A percentile compares a stretch with the other conserved stretches of the same genome.
Evolutionary conservation across 352 stramenopile species (phyloP).

Genomic region (Globisporangium echinulatum): DNA sequence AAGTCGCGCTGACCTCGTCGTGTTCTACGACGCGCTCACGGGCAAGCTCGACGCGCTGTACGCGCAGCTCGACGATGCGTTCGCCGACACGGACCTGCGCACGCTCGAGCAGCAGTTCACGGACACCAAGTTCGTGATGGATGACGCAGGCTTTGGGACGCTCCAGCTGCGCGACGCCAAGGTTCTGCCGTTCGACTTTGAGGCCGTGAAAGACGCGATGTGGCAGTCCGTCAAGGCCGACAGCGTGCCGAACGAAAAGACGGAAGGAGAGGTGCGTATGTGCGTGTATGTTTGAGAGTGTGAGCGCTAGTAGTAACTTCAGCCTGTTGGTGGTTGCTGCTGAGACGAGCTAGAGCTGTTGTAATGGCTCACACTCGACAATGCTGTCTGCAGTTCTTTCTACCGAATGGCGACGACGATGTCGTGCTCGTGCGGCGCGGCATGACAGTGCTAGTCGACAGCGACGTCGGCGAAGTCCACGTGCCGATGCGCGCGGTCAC

Average conservation of each 20-base stretch:
- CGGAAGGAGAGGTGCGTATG: not conserved
- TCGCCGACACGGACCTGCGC: conserved; percentile 1
- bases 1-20: conserved; percentile 1
- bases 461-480: not conserved
- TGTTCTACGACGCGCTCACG: conserved; percentile 8
- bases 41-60: conserved; percentile 4
- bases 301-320: too few relatives aligned
- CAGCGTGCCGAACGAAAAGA: not conserved
- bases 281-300: too few relatives aligned
- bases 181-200: conserved; percentile 8
- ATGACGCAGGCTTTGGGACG: not conserved
- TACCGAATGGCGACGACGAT: not conserved
- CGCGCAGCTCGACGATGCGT: conserved; percentile 2
- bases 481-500: conserved; percentile 1
- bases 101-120: conserved; percentile 1
- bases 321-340: not conserved
- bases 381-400: conserved; percentile 4
- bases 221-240: conserved; percentile 1
- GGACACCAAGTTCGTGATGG: conserved; percentile 1
- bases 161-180: conserved; percentile 5
- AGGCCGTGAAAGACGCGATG: not conserved
- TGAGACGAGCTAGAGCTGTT: not conserved
- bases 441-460: not conserved
- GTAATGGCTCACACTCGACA: not conserved
- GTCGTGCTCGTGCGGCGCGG: not conserved